Evolutionary conservation across 306 rosid genomes (phyloP).

Genomic region (Rosa rugosa): DNA sequence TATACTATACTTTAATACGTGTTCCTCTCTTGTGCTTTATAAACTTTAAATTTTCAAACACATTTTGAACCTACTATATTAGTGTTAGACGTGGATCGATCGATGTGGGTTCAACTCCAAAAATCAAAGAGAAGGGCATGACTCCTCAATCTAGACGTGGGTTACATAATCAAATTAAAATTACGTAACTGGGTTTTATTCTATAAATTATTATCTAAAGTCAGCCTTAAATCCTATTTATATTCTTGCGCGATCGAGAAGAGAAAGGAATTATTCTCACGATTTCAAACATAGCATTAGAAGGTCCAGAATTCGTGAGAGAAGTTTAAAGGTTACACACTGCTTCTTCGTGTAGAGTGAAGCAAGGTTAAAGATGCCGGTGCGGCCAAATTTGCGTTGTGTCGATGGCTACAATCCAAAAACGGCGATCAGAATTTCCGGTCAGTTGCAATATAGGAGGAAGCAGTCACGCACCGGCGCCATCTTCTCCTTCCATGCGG

Average conservation of each 20-base stretch:
- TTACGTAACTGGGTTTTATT: neutral
- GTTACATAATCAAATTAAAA: neutral
- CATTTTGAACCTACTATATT: neutral
- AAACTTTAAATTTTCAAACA: neutral
- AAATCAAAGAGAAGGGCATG: neutral
- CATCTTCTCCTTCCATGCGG: too few species aligned
- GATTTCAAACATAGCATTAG: neutral
- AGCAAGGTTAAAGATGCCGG: neutral
- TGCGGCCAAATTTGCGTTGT: neutral
- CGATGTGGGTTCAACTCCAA: neutral
- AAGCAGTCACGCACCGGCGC: too few species aligned
- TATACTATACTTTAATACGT: neutral
- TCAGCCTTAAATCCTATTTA: neutral
- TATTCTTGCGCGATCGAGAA: neutral
- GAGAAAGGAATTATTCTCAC: too few species aligned
- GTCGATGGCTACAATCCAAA: too few species aligned
- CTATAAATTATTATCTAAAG: neutral
- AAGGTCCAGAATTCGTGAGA: neutral
- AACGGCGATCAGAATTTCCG: neutral
- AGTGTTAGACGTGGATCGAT: neutral
- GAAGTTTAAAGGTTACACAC: neutral
- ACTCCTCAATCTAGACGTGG: neutral
- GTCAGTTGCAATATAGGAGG: neutral
- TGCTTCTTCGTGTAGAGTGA: neutral
- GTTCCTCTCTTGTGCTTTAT: too few species aligned